Conservation (phyloP, 2,329 filamentous ascomycete species). For the Diaporthe helianthi region DNA sequence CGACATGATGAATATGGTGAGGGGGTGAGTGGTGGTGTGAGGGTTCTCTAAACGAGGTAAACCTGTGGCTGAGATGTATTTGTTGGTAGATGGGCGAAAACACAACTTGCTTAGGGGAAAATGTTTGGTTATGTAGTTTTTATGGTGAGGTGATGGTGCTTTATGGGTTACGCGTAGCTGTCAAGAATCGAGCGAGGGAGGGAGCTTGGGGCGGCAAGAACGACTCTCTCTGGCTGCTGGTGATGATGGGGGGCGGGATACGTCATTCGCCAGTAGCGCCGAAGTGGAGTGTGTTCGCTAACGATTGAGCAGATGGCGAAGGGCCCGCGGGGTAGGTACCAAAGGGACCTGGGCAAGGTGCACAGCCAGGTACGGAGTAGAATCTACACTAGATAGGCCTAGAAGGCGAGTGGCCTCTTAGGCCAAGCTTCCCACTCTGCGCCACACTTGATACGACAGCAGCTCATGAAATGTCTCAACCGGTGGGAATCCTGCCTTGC, state of each 20-base stretch:
- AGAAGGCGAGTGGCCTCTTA: not conserved
- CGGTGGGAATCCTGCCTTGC: constrained; percentile 6
- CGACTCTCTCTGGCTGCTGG: constrained; percentile 21
- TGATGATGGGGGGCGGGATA: constrained; percentile 8
- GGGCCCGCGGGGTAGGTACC: constrained; percentile 10
- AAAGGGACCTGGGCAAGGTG: not conserved
- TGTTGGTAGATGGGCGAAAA: not conserved
- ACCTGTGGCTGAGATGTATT: not conserved
- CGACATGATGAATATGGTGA: constrained; percentile 54
- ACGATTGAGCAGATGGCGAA: not conserved
- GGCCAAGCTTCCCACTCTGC: not conserved
- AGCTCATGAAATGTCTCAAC: constrained; percentile 9
- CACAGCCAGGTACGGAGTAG: not conserved
- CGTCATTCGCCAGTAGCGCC: constrained; percentile 16
- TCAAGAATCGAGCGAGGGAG: constrained; percentile 17
- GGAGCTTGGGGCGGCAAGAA: constrained; percentile 1
- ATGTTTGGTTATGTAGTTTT: not conserved
- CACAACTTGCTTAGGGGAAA: not conserved
- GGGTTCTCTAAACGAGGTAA: not conserved
- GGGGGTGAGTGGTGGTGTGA: constrained; percentile 3
- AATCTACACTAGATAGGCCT: not conserved
- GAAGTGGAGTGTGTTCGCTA: constrained; percentile 8
- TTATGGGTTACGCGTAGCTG: constrained; percentile 14
- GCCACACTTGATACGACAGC: constrained; percentile 22
- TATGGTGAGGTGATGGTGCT: constrained; percentile 1